phyloP scores from a whole-genome alignment of 2,329 filamentous ascomycete genomes.

The Hymenoscyphus salicellus region DNA sequence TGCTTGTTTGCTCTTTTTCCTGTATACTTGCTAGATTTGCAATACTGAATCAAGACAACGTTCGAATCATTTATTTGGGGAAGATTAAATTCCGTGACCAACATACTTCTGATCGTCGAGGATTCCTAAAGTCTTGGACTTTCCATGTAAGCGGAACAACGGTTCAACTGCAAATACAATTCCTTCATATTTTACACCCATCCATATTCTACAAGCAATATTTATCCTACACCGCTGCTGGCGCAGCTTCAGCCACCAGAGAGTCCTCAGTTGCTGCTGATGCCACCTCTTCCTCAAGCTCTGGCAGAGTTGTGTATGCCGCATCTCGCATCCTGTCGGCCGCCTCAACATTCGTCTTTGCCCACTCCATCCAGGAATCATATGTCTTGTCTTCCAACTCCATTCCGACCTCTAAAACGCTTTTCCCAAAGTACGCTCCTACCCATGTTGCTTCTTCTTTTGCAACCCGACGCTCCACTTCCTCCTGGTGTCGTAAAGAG shows the following conservation, averaged over 20 bases:
- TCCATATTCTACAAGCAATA: conserved; percentile 4
- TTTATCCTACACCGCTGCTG: conserved; percentile 7
- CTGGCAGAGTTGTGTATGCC: conserved; percentile 45
- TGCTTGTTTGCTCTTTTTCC: neutral
- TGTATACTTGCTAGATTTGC: neutral
- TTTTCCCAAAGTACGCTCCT: conserved; percentile 85
- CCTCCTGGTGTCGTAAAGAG: conserved; percentile 72
- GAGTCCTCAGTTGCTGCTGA: neutral
- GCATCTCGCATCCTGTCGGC: conserved; percentile 42
- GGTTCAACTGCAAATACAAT: neutral
- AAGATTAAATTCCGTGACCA: neutral
- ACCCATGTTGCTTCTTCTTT: conserved; percentile 81
- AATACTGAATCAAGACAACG: too few species aligned
- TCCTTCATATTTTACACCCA: conserved; percentile 4
- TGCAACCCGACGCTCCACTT: conserved; percentile 78
- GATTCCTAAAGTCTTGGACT: neutral
- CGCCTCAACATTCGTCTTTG: conserved; percentile 47
- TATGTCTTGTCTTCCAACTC: conserved; percentile 75
- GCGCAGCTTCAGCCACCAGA: neutral
- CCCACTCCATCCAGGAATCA: conserved; percentile 85
- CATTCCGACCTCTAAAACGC: conserved; percentile 72
- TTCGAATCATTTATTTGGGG: too few species aligned
- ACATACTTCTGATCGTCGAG: neutral
- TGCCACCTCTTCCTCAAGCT: conserved; percentile 32
- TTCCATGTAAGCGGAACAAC: conserved; percentile 3